These are phyloP conservation scores for Antitrichia curtipendula DNA, from an alignment of 225 moss, liverwort and hornwort species.

Conservation along the genomic window DNA sequence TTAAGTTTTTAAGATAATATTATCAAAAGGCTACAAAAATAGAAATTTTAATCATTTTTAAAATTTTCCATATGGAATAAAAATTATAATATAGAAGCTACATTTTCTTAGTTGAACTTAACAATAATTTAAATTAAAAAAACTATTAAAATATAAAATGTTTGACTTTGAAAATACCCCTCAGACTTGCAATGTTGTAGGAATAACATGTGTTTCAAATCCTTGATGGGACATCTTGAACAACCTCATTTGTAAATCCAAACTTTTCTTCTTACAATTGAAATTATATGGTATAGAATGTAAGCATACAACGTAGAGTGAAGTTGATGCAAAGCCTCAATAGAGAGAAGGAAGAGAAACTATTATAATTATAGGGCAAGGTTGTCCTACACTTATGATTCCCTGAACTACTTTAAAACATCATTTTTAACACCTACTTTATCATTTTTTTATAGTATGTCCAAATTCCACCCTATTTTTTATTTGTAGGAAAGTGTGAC, in stretches of 20 bases:
- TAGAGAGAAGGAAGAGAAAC: neutral
- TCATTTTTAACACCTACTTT: neutral
- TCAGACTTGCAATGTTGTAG: neutral
- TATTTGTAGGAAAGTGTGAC: neutral
- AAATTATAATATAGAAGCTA: neutral
- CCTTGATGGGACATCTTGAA: neutral
- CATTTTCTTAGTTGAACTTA: neutral
- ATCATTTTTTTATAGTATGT: neutral
- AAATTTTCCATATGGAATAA: neutral
- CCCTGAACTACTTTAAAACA: neutral
- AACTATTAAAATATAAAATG: neutral
- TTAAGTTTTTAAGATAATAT: neutral
- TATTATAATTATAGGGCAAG: rapidly evolving
- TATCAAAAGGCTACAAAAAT: neutral
- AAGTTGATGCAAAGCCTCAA: neutral
- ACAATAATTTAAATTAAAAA: neutral
- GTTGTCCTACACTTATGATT: neutral
- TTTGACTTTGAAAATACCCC: neutral
- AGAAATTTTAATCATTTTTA: neutral
- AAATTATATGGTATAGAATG: rapidly evolving
- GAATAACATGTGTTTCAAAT: neutral
- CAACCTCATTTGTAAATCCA: rapidly evolving
- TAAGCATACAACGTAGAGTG: neutral
- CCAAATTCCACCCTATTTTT: too few species aligned
- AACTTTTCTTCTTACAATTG: neutral